Evolutionary conservation across 2,329 filamentous ascomycete species (phyloP), one percentile per base, ranked within the genome.

Genomic region (Aulographum hederae): DNA sequence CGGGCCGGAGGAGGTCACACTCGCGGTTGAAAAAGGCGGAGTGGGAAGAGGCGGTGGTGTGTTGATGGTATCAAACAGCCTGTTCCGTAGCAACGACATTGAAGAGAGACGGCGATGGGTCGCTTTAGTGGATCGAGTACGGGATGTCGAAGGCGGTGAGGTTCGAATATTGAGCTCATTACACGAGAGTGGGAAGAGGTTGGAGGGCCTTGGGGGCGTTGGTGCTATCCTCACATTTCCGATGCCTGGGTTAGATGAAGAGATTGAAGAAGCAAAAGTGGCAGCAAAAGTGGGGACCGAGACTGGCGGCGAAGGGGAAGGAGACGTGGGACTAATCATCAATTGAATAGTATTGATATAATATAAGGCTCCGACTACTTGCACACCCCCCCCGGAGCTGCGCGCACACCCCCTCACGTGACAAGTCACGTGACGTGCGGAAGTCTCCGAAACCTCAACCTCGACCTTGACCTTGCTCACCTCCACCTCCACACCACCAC

Each of bases 221-320:
- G 89, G 86, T 12, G 84, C 84, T 2, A 77, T 94, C 18, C 58
- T 94, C 39, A 94, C 86, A 10, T 98, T 85, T 50, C 85, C 89
- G 0, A 65, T 95, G 23, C 58, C 69, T 13, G 84, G 91, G 41
- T 60, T 91, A 28, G 80, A 92, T 39, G 75, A 85, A 20, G 73
- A 77, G 2, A 72, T 58, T 6, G 59, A 61, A 12, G 62, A 60
- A n/a, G 10, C n/a, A n/a, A n/a, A n/a, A n/a, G n/a, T n/a, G n/a
- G n/a, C n/a, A n/a, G n/a, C n/a, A n/a, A n/a, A n/a, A n/a, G n/a
- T n/a, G n/a, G n/a, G n/a, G n/a, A n/a, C n/a, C n/a, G n/a, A n/a
- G n/a, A n/a, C n/a, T n/a, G n/a, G n/a, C n/a, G n/a, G n/a, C n/a
- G n/a, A n/a, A n/a, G n/a, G n/a, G n/a, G n/a, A n/a, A n/a, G n/a